Evolutionary conservation across 208 protist species (phyloP).

Genomic region (Trypanosoma melophagium): DNA sequence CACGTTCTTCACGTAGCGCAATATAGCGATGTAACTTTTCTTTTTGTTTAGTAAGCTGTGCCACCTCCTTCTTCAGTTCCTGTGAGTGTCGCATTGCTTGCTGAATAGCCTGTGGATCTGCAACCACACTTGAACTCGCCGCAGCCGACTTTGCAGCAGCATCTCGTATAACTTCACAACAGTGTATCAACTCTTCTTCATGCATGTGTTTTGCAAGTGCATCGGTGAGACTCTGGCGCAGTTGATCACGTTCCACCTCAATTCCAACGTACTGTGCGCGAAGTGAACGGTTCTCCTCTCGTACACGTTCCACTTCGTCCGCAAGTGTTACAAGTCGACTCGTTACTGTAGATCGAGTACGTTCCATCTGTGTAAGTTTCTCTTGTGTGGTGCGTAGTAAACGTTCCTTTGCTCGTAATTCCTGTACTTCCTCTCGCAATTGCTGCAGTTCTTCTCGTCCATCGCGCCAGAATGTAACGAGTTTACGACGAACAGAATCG

Average conservation of each 20-base stretch:
- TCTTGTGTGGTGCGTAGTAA: slow-evolving; percentile 43
- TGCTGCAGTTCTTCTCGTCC: slow-evolving; percentile 51
- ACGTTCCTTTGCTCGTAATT: slow-evolving; percentile 39
- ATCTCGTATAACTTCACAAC: slow-evolving; percentile 53
- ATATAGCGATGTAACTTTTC: slow-evolving; percentile 73
- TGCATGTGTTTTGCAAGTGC: slow-evolving; percentile 33
- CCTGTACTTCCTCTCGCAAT: slow-evolving; percentile 40
- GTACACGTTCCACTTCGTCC: slow-evolving; percentile 47
- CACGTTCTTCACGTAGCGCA: slow-evolving; percentile 55
- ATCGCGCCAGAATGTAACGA: slow-evolving; percentile 72
- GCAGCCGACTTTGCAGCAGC: slow-evolving; percentile 53
- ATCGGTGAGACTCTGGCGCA: slow-evolving; percentile 33
- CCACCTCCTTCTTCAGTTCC: slow-evolving; percentile 77
- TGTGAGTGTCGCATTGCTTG: slow-evolving; percentile 52
- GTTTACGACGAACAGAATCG: slow-evolving; percentile 56
- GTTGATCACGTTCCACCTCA: slow-evolving; percentile 66
- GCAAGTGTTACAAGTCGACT: slow-evolving; percentile 49
- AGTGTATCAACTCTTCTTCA: slow-evolving; percentile 40
- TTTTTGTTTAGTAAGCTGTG: slow-evolving; percentile 67
- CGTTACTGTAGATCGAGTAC: slow-evolving; percentile 36
- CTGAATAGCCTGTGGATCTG: slow-evolving; percentile 61
- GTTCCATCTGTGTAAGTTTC: slow-evolving; percentile 59
- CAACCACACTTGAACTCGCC: slow-evolving; percentile 59
- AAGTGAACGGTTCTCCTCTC: slow-evolving; percentile 54
- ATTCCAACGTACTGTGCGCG: slow-evolving; percentile 56